Base-by-base conservation (phyloP, 2,329 filamentous ascomycete genomes). In the Fusarium oxysporum region DNA sequence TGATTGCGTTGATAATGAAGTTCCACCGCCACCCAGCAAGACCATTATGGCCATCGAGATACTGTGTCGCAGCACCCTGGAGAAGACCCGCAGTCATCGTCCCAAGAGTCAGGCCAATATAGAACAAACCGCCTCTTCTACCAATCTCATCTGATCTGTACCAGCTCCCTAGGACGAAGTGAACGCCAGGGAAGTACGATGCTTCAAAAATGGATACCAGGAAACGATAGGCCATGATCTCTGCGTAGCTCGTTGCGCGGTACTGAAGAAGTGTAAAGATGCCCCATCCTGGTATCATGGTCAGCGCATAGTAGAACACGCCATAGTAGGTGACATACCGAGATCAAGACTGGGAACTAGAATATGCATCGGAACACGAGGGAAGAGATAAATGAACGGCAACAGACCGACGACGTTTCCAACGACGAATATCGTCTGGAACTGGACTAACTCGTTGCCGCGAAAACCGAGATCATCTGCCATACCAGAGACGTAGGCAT, bases 241-340 rank as follows among this genome's bases (percentile, higher is more conserved):
- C 50, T 5, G 23, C 33, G 19, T 54, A 54, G 3, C 50, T 54
- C 2, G 33, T 54, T 2, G 50, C 33, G 0, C 50, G 50, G 1
- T 40, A 54, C 5, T 54, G 50, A n/a, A 40, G 50, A 4, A 54
- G 50, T 0, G 50, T 54, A 8, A 54, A 54, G 7, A 54, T 54
- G 0, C 50, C 50, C 50, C 50, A 54, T 17, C 50, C 50, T 54
- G 14, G 7, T 38, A 16, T 4, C 0, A 19, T 4, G 12, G 33
- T 54, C 9, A 54, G 50, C 0, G 10, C 2, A 5, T 3, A n/a
- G 19, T 38, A 38, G 17, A 28, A 6, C 5, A 8, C 6, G 19
- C 6, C 0, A 6, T 1, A 3, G 3, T 1, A 8, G n/a, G 8
- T 19, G 8, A 25, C 14, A 5, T 40, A n/a, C 50, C 50, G 2